Base-by-base conservation (phyloP, 345 rosid genomes). In the Mercurialis annua region DNA sequence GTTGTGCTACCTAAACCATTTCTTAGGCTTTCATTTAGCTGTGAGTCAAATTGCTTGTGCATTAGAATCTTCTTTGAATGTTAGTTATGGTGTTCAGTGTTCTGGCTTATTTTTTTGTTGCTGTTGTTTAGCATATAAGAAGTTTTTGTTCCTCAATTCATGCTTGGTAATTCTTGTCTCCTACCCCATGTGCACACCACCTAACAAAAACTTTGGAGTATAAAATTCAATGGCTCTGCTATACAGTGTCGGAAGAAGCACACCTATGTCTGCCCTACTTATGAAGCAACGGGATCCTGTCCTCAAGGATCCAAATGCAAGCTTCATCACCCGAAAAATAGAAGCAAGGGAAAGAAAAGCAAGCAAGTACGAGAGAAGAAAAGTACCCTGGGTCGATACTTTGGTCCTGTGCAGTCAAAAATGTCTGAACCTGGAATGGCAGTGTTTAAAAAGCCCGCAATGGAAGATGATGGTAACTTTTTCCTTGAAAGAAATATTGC, bases 211-310 rank as follows among this genome's bases (percentile, higher is more conserved):
- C 49, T 64, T 67, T 69, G 52, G 70, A 31, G 65, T 61, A 75
- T 69, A 71, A 80, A 75, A 72, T 71, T 75, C 73, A 74, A 71
- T 72, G 65, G 74, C 66, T 81, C 66, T 88, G 85, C 76, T 80
- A 62, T 83, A 48, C 95, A 94, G 98, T 92, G 98, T 81, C 85
- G 80, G 84, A 92, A 86, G 90, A 92, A 88, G 90, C 98, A 92
- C 86, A 90, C 87, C 76, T 84, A 85, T 69, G 85, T 80, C 64
- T 92, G 98, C 83, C 96, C 98, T 21, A 64, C 56, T 47, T 90
- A 81, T 38, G 87, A 88, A 77, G 88, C 90, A 38, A 88, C 84
- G 21, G 95, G 98, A 63, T 82, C 81, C 51, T 92, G 98, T 78
- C 75, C 89, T 48, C 82, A 80, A 65, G 98, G 95, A 76, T 77